A percentile compares a stretch with the other conserved stretches of the same genome.
Conservation (phyloP, 306 rosid genomes). For the Biancaea sappan region DNA sequence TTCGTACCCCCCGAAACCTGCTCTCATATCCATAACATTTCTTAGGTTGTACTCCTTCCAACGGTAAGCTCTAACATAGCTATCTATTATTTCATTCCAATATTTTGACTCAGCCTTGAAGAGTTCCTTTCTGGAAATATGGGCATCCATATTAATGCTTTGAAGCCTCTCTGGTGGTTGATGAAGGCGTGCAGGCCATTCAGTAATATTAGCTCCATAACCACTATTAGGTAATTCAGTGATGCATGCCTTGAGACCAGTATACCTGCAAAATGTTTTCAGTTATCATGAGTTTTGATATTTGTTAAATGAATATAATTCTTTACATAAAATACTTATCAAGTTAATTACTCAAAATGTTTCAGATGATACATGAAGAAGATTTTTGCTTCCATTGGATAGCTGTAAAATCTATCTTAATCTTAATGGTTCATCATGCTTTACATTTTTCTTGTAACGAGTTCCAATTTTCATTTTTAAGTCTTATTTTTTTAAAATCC, state of each 20-base stretch:
- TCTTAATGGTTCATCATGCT: neutral
- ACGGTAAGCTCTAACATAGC: conserved; percentile 62
- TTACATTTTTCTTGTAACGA: neutral
- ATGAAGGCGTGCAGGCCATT: conserved; percentile 79
- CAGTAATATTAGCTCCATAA: conserved; percentile 66
- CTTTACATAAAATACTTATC: conserved; percentile 12
- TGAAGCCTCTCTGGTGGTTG: conserved; percentile 81
- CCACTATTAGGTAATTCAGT: conserved; percentile 64
- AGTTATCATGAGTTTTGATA: conserved; percentile 1
- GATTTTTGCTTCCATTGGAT: neutral
- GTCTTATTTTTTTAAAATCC: conserved; percentile 1
- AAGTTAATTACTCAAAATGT: conserved; percentile 9
- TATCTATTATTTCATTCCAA: conserved; percentile 75
- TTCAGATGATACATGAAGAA: conserved; percentile 6
- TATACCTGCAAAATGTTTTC: conserved; percentile 58
- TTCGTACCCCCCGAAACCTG: conserved; percentile 90
- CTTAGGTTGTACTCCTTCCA: conserved; percentile 67
- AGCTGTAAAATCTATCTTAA: neutral
- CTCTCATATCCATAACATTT: conserved; percentile 88
- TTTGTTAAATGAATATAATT: conserved; percentile 17
- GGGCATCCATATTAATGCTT: conserved; percentile 74
- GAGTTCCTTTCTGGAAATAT: conserved; percentile 77
- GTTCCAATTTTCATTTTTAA: neutral
- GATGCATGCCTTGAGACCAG: conserved; percentile 69
- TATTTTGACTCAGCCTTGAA: conserved; percentile 77